Evolutionary conservation across 352 stramenopile genomes (phyloP).

Genomic region (Pythium sp.): DNA sequence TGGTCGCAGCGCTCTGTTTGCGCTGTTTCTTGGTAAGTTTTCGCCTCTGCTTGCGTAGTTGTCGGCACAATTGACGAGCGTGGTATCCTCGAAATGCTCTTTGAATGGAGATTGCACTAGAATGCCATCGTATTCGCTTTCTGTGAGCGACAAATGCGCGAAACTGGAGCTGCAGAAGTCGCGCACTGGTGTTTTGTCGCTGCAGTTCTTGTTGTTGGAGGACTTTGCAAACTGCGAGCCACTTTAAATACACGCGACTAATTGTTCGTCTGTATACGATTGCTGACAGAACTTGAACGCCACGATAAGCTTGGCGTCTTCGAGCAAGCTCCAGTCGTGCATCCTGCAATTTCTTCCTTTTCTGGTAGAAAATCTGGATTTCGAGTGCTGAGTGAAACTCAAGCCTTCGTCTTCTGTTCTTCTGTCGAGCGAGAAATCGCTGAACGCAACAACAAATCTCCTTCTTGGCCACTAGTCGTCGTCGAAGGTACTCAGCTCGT

Average conservation of each 20-base stretch:
- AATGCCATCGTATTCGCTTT: not conserved
- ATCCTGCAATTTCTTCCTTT: not conserved
- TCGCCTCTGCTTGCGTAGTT: not conserved
- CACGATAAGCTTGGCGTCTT: not conserved
- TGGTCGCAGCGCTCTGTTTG: constrained; percentile 15
- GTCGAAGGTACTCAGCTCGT: not conserved
- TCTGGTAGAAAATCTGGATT: not conserved
- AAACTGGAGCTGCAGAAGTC: constrained; percentile 17
- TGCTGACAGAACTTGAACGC: not conserved
- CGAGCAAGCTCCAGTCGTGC: not conserved
- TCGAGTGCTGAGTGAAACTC: not conserved
- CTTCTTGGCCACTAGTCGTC: not conserved
- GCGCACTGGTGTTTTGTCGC: not conserved
- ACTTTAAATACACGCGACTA: not conserved
- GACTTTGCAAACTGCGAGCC: too few relatives aligned
- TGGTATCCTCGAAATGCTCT: constrained; percentile 12
- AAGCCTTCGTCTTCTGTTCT: not conserved
- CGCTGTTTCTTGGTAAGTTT: not conserved
- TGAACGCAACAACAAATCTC: not conserved
- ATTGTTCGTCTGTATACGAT: not conserved
- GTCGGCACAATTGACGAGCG: not conserved
- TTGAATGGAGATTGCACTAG: constrained; percentile 18
- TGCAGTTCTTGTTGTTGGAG: constrained; percentile 1
- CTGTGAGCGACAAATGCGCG: not conserved
- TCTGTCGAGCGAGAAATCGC: not conserved